A percentile compares a stretch with the other conserved stretches of the same genome.
Evolutionary conservation across 2,329 filamentous ascomycete species (phyloP).

Genomic region (Sclerotinia borealis): DNA sequence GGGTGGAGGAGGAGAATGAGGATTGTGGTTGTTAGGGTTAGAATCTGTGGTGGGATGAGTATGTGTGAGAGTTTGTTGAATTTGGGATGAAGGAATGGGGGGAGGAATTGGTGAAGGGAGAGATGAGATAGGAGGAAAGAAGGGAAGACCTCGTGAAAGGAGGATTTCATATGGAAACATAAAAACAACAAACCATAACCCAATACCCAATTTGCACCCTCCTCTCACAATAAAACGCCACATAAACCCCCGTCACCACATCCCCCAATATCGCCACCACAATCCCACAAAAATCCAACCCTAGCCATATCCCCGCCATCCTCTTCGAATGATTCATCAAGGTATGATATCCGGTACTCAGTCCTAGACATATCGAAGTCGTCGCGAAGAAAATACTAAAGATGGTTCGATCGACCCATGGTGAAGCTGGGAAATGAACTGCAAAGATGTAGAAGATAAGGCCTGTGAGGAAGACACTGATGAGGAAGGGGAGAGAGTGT

Average conservation of each 20-base stretch:
- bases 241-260: constrained; percentile 3
- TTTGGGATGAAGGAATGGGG: neutral
- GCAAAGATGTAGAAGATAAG: constrained; percentile 4
- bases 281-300: constrained; percentile 11
- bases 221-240: constrained; percentile 12
- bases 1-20: constrained; percentile 4
- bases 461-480: neutral
- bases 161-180: neutral
- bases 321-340: constrained; percentile 9
- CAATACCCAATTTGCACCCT: constrained; percentile 1
- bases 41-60: neutral
- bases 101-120: too few species aligned
- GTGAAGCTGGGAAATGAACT: neutral
- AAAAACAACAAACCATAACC: constrained; percentile 1
- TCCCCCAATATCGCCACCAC: constrained; percentile 8
- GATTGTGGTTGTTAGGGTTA: neutral
- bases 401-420: neutral
- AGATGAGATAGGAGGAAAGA: neutral
- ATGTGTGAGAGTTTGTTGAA: too few species aligned
- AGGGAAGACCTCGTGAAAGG: too few species aligned
- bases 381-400: neutral
- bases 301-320: neutral
- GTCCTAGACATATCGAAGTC: neutral
- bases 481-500: neutral
- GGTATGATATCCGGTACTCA: constrained; percentile 5